phyloP scores from a whole-genome alignment of 495 filamentous ascomycete species.

The Hypoxylon perforatum region DNA sequence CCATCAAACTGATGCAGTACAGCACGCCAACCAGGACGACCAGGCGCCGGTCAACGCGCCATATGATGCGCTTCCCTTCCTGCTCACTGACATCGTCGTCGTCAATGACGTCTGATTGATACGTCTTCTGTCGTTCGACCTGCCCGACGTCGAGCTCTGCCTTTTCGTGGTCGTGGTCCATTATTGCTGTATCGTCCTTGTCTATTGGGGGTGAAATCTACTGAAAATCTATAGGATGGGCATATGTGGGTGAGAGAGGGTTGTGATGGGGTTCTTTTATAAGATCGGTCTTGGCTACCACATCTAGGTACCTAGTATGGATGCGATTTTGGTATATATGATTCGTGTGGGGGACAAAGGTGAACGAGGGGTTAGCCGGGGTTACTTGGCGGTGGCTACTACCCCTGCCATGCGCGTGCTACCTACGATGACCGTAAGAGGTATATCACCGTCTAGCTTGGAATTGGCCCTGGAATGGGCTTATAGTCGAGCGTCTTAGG shows the following conservation, averaged over 20 bases:
- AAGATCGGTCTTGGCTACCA: no score
- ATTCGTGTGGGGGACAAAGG: constrained; percentile 17
- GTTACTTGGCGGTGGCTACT: neutral
- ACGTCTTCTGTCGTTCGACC: constrained; percentile 37
- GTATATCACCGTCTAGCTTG: constrained; percentile 13
- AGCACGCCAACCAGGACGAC: constrained; percentile 66
- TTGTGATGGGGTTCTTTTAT: constrained; percentile 18
- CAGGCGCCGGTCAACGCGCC: constrained; percentile 68
- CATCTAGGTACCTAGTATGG: neutral
- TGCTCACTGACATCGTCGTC: constrained; percentile 33
- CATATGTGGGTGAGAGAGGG: neutral
- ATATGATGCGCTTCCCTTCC: constrained; percentile 57
- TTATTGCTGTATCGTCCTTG: constrained; percentile 16
- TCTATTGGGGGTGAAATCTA: no score
- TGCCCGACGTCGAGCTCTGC: constrained; percentile 31
- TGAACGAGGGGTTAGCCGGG: constrained; percentile 33
- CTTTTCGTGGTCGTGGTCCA: constrained; percentile 45
- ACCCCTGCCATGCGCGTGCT: neutral
- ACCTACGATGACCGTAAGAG: neutral
- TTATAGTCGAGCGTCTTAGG: neutral
- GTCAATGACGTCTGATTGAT: constrained; percentile 12
- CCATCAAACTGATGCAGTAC: constrained; percentile 71
- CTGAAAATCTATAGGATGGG: neutral
- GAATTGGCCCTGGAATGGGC: neutral
- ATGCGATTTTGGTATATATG: neutral